These are phyloP conservation scores for Blastosporella zonata DNA, from an alignment of 1,284 basidiomycete genomes.

Conservation along the genomic window DNA sequence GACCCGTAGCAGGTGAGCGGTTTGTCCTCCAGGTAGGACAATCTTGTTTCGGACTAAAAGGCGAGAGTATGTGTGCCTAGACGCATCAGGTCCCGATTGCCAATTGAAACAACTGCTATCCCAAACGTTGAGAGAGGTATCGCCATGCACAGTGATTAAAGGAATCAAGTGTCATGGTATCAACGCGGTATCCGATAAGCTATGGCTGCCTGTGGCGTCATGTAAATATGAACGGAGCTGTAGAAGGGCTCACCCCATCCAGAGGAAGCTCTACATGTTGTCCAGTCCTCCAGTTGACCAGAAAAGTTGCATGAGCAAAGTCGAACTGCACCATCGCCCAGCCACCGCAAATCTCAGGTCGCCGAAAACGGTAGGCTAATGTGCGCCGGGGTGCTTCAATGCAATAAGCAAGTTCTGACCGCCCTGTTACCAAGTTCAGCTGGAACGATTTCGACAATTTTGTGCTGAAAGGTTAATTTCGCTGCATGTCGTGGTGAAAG, in stretches of 20 bases:
- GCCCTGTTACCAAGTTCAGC: slow-evolving; percentile 2
- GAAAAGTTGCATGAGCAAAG: not conserved
- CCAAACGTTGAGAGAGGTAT: not conserved
- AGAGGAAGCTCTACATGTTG: not conserved
- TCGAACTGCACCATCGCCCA: not conserved
- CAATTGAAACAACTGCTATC: not conserved
- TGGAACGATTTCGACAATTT: slow-evolving; percentile 5
- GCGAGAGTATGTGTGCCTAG: not conserved
- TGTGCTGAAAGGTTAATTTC: not conserved
- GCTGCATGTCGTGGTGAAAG: no score
- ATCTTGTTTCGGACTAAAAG: slow-evolving; percentile 1
- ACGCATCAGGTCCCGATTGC: not conserved
- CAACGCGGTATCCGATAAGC: not conserved
- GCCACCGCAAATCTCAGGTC: slow-evolving; percentile 5
- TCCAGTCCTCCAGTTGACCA: slow-evolving; percentile 8
- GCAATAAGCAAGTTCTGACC: not conserved
- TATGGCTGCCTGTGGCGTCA: not conserved
- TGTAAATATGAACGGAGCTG: not conserved
- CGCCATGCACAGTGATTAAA: not conserved
- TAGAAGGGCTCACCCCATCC: not conserved
- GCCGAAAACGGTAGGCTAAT: not conserved
- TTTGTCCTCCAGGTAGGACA: not conserved
- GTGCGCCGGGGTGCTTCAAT: not conserved
- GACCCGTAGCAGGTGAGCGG: not conserved
- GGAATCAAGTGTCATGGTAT: slow-evolving; percentile 6